Conservation (phyloP, 306 rosid species). For the Dicorynia guianensis region DNA sequence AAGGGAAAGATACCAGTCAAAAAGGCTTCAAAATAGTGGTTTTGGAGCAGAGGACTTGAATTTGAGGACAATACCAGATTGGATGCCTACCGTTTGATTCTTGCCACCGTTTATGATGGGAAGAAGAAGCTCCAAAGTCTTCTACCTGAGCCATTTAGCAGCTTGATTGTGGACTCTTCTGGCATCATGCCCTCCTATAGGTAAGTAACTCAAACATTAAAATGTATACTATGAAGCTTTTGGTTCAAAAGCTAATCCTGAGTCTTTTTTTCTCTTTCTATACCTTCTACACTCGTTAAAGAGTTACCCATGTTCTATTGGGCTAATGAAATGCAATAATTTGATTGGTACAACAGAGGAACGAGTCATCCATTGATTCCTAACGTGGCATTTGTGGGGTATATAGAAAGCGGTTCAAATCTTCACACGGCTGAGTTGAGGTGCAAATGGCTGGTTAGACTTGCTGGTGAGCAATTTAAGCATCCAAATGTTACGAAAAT, state of each 20-base stretch:
- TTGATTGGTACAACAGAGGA: constrained; percentile 47
- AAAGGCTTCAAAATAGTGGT: constrained; percentile 62
- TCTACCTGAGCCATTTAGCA: constrained; percentile 60
- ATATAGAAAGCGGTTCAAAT: constrained; percentile 68
- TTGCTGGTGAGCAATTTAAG: constrained; percentile 60
- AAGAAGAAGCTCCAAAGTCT: constrained; percentile 58
- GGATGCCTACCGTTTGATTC: constrained; percentile 66
- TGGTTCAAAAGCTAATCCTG: background rate
- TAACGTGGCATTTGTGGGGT: constrained; percentile 72
- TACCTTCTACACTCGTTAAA: too few species aligned
- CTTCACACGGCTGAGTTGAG: constrained; percentile 65
- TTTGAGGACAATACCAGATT: constrained; percentile 62
- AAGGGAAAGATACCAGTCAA: constrained; percentile 60
- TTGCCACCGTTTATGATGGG: constrained; percentile 68
- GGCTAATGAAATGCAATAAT: background rate
- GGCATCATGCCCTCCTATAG: constrained; percentile 65
- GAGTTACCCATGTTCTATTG: too few species aligned
- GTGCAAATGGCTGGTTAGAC: constrained; percentile 62
- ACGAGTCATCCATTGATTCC: constrained; percentile 68
- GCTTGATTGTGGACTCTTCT: constrained; percentile 54
- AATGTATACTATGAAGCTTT: too few species aligned
- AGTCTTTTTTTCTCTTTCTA: background rate
- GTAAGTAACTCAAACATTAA: constrained; percentile 21
- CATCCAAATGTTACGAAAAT: constrained; percentile 59
- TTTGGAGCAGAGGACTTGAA: constrained; percentile 60